A percentile compares a stretch with the other conserved stretches of the same genome.
These are phyloP conservation scores for Adenanthera pavonina DNA, from an alignment of 306 rosid genomes.

Conservation along the genomic window DNA sequence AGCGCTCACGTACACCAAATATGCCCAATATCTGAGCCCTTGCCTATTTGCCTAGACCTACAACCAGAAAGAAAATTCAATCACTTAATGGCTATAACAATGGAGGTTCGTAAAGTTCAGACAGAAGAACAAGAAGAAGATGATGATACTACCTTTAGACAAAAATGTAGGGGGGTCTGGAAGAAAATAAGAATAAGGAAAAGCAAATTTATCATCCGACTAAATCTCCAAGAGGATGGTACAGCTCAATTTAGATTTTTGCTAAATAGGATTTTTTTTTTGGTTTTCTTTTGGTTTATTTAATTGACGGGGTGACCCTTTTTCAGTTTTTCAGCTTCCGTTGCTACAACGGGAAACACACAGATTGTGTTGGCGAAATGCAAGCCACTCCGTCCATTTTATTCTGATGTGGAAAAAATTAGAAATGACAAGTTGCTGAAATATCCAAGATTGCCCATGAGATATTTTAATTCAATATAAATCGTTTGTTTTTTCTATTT, in stretches of 20 bases:
- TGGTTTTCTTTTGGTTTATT: slow-evolving; percentile 43
- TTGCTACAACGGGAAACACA: slow-evolving; percentile 30
- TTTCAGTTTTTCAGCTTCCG: slow-evolving; percentile 28
- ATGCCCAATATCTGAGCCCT: slow-evolving; percentile 44
- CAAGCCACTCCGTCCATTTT: slow-evolving; percentile 54
- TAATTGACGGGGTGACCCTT: slow-evolving; percentile 38
- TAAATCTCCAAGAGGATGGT: slow-evolving; percentile 52
- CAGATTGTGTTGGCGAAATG: slow-evolving; percentile 46
- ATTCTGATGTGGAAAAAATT: background rate
- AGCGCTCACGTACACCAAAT: slow-evolving; percentile 48
- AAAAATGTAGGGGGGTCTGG: slow-evolving; percentile 44
- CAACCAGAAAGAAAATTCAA: background rate
- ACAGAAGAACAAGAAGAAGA: background rate
- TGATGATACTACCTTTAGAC: slow-evolving; percentile 47
- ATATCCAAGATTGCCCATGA: background rate
- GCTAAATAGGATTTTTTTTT: background rate
- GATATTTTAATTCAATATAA: background rate
- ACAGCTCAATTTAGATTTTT: slow-evolving; percentile 54
- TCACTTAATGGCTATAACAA: background rate
- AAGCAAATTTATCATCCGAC: slow-evolving; percentile 47
- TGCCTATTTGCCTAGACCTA: slow-evolving; percentile 47
- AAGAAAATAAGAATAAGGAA: slow-evolving; percentile 35
- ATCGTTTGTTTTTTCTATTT: background rate
- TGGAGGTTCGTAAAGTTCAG: slow-evolving; percentile 28
- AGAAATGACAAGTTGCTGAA: background rate